Evolutionary conservation across 2,329 filamentous ascomycete genomes (phyloP).

Genomic region (Beauveria varroae): DNA sequence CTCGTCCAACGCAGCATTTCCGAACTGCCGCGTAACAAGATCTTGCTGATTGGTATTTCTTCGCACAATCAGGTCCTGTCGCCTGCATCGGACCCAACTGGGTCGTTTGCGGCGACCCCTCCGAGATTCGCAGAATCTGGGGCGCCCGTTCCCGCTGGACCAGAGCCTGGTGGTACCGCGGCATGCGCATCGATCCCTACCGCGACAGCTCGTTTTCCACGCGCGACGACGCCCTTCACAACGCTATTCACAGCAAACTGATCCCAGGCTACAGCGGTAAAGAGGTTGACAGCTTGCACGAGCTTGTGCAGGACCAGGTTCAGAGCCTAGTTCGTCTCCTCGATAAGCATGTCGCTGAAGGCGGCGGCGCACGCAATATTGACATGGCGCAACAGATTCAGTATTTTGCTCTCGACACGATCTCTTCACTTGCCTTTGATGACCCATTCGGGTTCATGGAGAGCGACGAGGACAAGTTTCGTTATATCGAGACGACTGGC

Average conservation of each 20-base stretch:
- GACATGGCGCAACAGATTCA: constrained; percentile 43
- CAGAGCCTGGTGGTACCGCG: constrained; percentile 34
- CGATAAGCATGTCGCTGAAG: constrained; percentile 25
- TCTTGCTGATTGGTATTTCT: background rate
- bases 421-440: constrained; percentile 44
- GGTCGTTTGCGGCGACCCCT: constrained; percentile 22
- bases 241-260: constrained; percentile 27
- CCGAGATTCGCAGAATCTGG: constrained; percentile 24
- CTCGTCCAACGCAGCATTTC: background rate
- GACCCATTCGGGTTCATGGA: constrained; percentile 39
- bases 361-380: background rate
- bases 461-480: constrained; percentile 36
- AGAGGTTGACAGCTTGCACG: constrained; percentile 22
- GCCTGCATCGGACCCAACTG: constrained; percentile 22
- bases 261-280: constrained; percentile 19
- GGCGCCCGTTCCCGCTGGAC: constrained; percentile 19
- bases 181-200: constrained; percentile 41
- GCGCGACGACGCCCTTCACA: constrained; percentile 38
- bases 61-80: constrained; percentile 17
- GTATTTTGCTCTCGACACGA: constrained; percentile 48
- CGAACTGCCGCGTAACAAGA: background rate
- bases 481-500: constrained; percentile 35
- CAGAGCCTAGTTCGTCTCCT: constrained; percentile 38
- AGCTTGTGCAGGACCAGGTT: constrained; percentile 38
- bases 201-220: constrained; percentile 43